phyloP scores from a whole-genome alignment of 257 asterid genomes.

The Echites panduratus region DNA sequence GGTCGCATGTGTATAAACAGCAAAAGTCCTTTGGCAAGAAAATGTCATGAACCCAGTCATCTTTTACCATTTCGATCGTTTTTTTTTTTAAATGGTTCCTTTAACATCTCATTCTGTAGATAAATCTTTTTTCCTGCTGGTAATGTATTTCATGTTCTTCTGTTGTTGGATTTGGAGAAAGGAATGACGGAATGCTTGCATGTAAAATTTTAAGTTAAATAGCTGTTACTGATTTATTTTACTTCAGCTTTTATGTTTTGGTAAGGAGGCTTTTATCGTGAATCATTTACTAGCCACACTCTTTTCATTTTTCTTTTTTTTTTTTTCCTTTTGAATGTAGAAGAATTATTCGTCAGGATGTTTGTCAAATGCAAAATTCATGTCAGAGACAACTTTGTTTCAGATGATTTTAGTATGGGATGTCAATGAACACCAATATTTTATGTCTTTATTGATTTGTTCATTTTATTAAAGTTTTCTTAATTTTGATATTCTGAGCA shows the following conservation, averaged over 20 bases:
- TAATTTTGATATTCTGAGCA: too few relatives aligned
- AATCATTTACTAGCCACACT: background rate
- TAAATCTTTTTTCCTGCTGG: conserved; percentile 10
- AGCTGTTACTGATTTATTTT: conserved; percentile 2
- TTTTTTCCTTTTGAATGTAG: background rate
- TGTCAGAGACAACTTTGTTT: background rate
- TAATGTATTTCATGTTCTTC: conserved; percentile 5
- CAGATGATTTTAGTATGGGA: background rate
- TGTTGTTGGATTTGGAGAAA: conserved; percentile 90
- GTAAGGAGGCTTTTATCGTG: background rate
- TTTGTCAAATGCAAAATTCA: too few relatives aligned
- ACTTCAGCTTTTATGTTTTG: background rate
- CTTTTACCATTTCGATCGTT: too few relatives aligned
- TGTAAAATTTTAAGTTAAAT: conserved; percentile 76
- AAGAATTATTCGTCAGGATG: background rate
- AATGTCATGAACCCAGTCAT: background rate
- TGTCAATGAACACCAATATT: background rate
- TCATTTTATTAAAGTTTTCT: too few relatives aligned
- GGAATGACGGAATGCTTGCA: conserved; percentile 98
- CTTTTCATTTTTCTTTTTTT: background rate
- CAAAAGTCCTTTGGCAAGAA: background rate
- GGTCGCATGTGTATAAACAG: background rate
- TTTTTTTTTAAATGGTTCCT: background rate
- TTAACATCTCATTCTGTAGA: background rate
- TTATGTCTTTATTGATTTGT: too few relatives aligned